Percentiles rank a stretch among this genome's conserved stretches.
Evolutionary conservation across 441 rosid species (phyloP).

Genomic region (Pelargonium fulgidum): DNA sequence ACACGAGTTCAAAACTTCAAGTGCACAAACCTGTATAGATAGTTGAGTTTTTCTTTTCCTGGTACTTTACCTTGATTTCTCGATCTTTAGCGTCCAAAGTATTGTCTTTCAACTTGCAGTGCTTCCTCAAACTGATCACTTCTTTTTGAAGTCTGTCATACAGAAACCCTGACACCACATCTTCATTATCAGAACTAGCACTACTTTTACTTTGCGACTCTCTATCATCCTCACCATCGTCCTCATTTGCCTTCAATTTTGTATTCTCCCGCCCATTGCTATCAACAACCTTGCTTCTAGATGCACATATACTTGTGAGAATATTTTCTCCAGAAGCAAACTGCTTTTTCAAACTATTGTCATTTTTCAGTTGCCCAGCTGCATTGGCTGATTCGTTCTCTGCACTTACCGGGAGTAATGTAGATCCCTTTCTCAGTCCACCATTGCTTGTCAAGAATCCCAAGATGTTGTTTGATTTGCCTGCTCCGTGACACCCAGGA

Average conservation of each 20-base stretch:
- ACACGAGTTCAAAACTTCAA: too few species aligned
- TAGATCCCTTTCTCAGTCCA: slow-evolving; percentile 58
- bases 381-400: slow-evolving; percentile 23
- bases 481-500: slow-evolving; percentile 36
- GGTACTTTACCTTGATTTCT: slow-evolving; percentile 58
- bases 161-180: slow-evolving; percentile 76
- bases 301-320: slow-evolving; percentile 40
- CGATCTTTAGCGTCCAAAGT: slow-evolving; percentile 53
- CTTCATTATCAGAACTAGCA: slow-evolving; percentile 28
- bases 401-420: slow-evolving; percentile 31
- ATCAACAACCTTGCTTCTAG: slow-evolving; percentile 43
- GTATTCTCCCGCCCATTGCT: slow-evolving; percentile 55
- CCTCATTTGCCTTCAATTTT: slow-evolving; percentile 28
- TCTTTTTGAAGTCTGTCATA: slow-evolving; percentile 85
- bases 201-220: slow-evolving; percentile 28
- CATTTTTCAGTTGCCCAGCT: slow-evolving; percentile 20
- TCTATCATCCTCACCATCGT: slow-evolving; percentile 19
- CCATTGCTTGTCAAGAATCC: slow-evolving; percentile 56
- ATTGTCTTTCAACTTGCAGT: slow-evolving; percentile 55
- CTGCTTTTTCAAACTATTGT: slow-evolving; percentile 28
- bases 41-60: not conserved
- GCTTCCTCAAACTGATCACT: slow-evolving; percentile 55
- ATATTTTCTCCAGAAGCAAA: slow-evolving; percentile 29
- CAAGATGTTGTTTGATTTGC: slow-evolving; percentile 49
- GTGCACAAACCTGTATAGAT: not conserved